Evolutionary conservation across 2,329 filamentous ascomycete genomes (phyloP).

Genomic region (Fonsecaea pugnacius): DNA sequence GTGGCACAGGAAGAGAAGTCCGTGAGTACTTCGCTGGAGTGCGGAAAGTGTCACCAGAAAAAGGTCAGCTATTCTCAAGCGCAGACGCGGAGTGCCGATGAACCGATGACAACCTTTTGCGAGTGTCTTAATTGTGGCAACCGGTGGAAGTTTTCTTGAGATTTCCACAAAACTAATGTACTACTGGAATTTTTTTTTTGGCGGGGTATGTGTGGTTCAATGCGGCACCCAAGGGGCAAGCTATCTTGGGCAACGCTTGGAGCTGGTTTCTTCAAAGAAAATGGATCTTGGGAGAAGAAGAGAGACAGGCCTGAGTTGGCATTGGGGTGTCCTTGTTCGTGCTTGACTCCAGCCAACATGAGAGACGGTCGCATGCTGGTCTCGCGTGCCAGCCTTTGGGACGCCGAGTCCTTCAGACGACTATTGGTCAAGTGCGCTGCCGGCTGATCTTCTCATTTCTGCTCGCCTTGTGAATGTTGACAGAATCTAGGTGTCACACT

Average conservation of each 20-base stretch:
- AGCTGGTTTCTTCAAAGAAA: background rate
- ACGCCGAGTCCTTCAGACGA: background rate
- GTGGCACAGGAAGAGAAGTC: slow-evolving; percentile 89
- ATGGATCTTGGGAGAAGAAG: background rate
- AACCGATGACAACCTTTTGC: slow-evolving; percentile 66
- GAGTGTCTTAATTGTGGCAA: slow-evolving; percentile 55
- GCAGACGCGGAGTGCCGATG: slow-evolving; percentile 92
- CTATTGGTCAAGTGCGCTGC: background rate
- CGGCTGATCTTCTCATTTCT: background rate
- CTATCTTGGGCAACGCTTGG: background rate
- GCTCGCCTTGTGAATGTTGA: background rate
- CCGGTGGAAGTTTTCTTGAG: slow-evolving; percentile 46
- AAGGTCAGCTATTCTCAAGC: slow-evolving; percentile 96
- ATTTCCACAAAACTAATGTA: background rate
- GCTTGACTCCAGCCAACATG: background rate
- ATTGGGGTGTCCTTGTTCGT: background rate
- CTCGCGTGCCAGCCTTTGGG: background rate
- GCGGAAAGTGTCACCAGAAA: slow-evolving; percentile 88
- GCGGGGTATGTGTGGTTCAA: background rate
- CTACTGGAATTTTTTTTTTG: background rate
- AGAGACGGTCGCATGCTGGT: background rate
- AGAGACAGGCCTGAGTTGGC: background rate
- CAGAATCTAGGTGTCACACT: background rate
- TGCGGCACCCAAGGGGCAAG: background rate
- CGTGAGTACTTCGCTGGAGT: slow-evolving; percentile 84